Evolutionary conservation across 257 asterid genomes (phyloP).

Genomic region (Solanum chmielewskii): DNA sequence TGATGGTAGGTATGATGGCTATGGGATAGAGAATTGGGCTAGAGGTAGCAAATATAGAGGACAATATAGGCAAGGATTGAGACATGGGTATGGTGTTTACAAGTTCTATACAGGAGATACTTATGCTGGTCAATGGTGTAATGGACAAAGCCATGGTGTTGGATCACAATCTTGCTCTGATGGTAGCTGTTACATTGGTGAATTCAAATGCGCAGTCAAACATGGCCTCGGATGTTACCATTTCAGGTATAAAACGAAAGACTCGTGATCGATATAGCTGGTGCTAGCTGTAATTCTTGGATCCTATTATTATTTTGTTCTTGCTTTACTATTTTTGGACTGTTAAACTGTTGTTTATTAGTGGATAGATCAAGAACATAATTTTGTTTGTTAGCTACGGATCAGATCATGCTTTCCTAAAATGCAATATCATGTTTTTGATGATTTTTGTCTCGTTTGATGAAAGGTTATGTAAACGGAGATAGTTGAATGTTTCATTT

Average conservation of each 20-base stretch:
- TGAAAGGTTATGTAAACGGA: neutral
- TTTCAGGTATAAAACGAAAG: slow-evolving; percentile 40
- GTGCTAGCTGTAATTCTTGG: neutral
- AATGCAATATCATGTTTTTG: neutral
- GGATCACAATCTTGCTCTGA: slow-evolving; percentile 7
- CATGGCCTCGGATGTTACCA: slow-evolving; percentile 58
- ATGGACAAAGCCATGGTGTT: slow-evolving; percentile 8
- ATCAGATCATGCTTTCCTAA: neutral
- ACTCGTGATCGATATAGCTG: neutral
- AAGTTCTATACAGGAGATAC: slow-evolving; percentile 12
- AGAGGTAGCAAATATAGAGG: slow-evolving; percentile 45
- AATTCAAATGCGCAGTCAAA: slow-evolving; percentile 4
- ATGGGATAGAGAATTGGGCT: slow-evolving; percentile 86
- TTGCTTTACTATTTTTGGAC: neutral
- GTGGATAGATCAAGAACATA: neutral
- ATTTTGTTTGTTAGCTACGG: neutral
- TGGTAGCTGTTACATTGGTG: slow-evolving; percentile 9
- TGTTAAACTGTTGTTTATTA: neutral
- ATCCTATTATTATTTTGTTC: neutral
- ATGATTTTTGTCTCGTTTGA: neutral
- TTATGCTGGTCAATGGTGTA: slow-evolving; percentile 6
- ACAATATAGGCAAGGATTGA: neutral
- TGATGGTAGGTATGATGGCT: slow-evolving; percentile 16
- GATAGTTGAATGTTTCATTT: neutral
- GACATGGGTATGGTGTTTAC: slow-evolving; percentile 12